These are phyloP conservation scores for Nicotiana noctiflora DNA, from an alignment of 257 asterid species.

Conservation along the genomic window DNA sequence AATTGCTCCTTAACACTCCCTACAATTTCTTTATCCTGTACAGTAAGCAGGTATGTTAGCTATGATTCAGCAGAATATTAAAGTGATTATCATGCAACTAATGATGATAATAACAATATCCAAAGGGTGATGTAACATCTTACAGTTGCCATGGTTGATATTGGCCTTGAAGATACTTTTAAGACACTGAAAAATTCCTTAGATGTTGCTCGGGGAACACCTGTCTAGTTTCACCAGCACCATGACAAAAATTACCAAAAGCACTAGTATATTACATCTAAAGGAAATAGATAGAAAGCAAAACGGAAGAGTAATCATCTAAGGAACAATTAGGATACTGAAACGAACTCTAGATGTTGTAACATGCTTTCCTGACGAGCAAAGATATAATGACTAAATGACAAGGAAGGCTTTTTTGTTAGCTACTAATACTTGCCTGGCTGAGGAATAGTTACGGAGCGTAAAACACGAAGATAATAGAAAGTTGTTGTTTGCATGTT, in stretches of 20 bases:
- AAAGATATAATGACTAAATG: too few species aligned
- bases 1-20: conserved; percentile 65
- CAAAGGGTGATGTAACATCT: conserved; percentile 11
- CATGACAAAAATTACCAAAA: conserved; percentile 2
- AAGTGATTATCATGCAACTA: neutral
- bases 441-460: too few species aligned
- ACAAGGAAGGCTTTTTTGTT: neutral
- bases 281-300: neutral
- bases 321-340: too few species aligned
- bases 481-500: too few species aligned
- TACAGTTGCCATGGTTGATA: conserved; percentile 51
- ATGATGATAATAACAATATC: too few species aligned
- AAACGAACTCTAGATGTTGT: neutral
- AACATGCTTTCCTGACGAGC: too few species aligned
- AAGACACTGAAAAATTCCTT: conserved; percentile 30
- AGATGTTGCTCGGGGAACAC: conserved; percentile 37
- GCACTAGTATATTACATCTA: neutral
- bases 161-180: conserved; percentile 24
- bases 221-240: conserved; percentile 63
- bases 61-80: neutral
- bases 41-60: neutral
- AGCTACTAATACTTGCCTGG: too few species aligned
- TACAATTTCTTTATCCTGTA: conserved; percentile 37
- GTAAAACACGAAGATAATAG: too few species aligned
- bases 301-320: too few species aligned